Percentiles rank a stretch among this genome's conserved stretches.
Conservation (phyloP, 2,329 filamentous ascomycete species). For the Colletotrichum sp. region DNA sequence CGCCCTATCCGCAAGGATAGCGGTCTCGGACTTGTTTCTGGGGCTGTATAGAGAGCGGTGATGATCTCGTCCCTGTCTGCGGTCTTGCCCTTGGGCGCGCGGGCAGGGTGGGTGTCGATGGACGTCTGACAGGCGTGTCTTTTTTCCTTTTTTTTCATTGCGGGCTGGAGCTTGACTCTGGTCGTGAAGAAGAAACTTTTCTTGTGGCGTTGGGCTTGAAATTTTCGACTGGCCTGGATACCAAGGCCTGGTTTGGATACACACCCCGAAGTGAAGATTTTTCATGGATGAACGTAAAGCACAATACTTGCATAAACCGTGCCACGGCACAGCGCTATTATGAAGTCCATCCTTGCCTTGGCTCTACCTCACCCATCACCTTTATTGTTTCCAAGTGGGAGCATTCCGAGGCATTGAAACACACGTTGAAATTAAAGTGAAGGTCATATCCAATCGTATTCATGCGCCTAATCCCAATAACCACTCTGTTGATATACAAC, state of each 20-base stretch:
- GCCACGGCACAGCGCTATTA: background rate
- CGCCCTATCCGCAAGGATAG: conserved; percentile 67
- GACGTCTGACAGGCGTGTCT: conserved; percentile 83
- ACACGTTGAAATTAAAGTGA: background rate
- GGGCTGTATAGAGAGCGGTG: conserved; percentile 84
- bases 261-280: background rate
- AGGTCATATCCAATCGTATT: background rate
- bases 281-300: background rate
- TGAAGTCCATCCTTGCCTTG: background rate
- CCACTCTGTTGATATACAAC: conserved; percentile 13
- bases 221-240: background rate
- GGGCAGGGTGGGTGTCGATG: conserved; percentile 81
- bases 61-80: conserved; percentile 87
- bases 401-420: background rate
- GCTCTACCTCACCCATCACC: background rate
- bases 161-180: conserved; percentile 48
- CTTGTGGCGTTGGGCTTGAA: background rate
- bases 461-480: conserved; percentile 11
- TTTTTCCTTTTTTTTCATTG: conserved; percentile 57
- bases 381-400: background rate
- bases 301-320: background rate
- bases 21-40: conserved; percentile 39
- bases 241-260: background rate
- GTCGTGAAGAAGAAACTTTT: conserved; percentile 56
- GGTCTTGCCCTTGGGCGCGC: conserved; percentile 79